Evolutionary conservation across 305 asterid species (phyloP).

Genomic region (Fraxinus greggii): DNA sequence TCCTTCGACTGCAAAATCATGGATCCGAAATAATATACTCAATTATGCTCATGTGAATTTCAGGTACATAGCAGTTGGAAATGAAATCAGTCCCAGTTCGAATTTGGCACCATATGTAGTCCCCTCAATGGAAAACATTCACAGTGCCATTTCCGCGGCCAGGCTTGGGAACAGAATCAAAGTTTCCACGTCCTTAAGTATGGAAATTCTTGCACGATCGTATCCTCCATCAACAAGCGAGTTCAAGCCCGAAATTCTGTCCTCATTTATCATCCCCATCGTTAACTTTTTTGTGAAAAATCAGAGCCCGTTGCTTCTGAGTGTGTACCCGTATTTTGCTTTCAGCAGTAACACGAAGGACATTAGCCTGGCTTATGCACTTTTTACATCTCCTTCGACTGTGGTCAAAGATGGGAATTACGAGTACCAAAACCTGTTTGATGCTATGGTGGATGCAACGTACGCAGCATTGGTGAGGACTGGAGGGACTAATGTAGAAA

Average conservation of each 20-base stretch:
- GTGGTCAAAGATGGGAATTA: constrained; percentile 30
- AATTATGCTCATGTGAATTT: constrained; percentile 14
- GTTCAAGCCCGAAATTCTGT: constrained; percentile 4
- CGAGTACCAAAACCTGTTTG: constrained; percentile 29
- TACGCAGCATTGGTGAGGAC: constrained; percentile 40
- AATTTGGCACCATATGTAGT: neutral
- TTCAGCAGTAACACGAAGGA: constrained; percentile 10
- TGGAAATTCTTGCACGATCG: neutral
- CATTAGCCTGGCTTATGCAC: constrained; percentile 28
- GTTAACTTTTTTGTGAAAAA: constrained; percentile 20
- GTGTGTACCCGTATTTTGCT: constrained; percentile 32
- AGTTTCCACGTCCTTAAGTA: constrained; percentile 28
- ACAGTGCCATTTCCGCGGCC: constrained; percentile 5
- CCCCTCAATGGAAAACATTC: constrained; percentile 32
- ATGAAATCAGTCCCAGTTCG: constrained; percentile 28
- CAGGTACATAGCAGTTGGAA: constrained; percentile 34
- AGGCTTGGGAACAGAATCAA: constrained; percentile 15
- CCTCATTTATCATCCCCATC: constrained; percentile 13
- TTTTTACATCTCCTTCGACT: constrained; percentile 8
- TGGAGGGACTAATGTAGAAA: constrained; percentile 11
- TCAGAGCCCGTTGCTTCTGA: constrained; percentile 23
- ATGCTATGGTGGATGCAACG: constrained; percentile 25
- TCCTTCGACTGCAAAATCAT: constrained; percentile 14
- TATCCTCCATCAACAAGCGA: constrained; percentile 33
- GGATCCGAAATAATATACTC: constrained; percentile 27